Conservation (phyloP, 2,329 filamentous ascomycete species). For the Penicillium sp. region DNA sequence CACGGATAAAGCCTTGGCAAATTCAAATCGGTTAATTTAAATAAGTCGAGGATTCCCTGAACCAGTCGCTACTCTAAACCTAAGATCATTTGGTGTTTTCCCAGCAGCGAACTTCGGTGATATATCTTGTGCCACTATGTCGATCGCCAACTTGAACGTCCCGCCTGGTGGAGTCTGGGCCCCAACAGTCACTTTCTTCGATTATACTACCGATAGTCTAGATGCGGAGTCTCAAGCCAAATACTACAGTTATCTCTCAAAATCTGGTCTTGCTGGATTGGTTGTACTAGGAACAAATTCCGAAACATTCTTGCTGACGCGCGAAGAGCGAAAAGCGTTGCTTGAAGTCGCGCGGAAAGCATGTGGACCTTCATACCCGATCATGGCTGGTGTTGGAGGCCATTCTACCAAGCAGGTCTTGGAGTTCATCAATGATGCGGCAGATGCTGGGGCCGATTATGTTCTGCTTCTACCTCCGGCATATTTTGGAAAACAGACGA, state of each 20-base stretch:
- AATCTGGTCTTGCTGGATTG: conserved; percentile 56
- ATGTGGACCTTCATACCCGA: conserved; percentile 46
- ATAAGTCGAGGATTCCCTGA: not conserved
- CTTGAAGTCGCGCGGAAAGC: conserved; percentile 53
- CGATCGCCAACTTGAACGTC: conserved; percentile 27
- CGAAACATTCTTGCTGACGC: conserved; percentile 60
- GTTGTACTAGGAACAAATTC: conserved; percentile 61
- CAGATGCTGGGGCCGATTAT: conserved; percentile 65
- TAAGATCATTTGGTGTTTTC: no score
- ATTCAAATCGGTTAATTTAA: not conserved
- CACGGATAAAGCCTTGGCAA: not conserved
- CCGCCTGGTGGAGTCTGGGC: conserved; percentile 50
- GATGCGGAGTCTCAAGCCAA: conserved; percentile 53
- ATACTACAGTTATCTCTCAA: conserved; percentile 57
- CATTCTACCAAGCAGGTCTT: conserved; percentile 56
- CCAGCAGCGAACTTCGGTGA: not conserved
- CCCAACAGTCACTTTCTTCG: conserved; percentile 59
- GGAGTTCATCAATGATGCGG: conserved; percentile 55
- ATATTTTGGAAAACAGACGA: conserved; percentile 68
- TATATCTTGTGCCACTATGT: conserved; percentile 66
- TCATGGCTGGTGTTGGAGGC: conserved; percentile 47
- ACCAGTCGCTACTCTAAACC: no score
- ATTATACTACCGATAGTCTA: conserved; percentile 54
- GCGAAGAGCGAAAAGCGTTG: conserved; percentile 60
- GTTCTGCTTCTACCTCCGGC: conserved; percentile 64